Evolutionary conservation across 139 green algal species (phyloP), one percentile per base, ranked within the genome.

Genomic region (Chlamydomonas urium): DNA sequence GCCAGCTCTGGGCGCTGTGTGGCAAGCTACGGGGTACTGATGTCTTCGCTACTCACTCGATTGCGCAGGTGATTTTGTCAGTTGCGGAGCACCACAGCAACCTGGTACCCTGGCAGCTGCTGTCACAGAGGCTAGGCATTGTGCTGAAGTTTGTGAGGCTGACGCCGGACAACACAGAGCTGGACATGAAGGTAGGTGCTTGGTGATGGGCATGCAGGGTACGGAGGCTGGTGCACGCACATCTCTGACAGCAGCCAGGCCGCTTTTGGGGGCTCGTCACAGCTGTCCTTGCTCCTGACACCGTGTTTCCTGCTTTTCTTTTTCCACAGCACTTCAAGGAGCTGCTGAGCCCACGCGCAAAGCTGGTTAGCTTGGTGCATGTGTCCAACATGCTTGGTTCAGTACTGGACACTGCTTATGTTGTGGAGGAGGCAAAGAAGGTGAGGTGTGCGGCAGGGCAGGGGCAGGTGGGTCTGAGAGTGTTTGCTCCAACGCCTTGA

Each of bases 31-130:
- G n/a, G n/a, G n/a, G n/a, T n/a, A n/a, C n/a, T n/a, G n/a, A n/a
- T n/a, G n/a, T n/a, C 42, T 24, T 50, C 36, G 10, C 36, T 47
- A 31, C 53, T 26, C 26, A 33, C 53, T 63, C 6, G 17, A 31
- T 32, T 63, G 14, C n/a, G n/a, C 63, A 96, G 89, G 89, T 98
- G 35, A 78, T 98, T n/a, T 42, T 93, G 26, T 93, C 86, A 5
- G 93, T 98, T 3, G 91, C 93, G 47, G 96, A 99, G 89, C 94
- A 98, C 79, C 96, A 99, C 85, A 92, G 82, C 87, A 99, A 98
- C 79, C 67, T 99, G 35, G 94, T 99, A 36, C 96, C 95, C 4
- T 99, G 96, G 96, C 96, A 99, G 86, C 57, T 99, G 47, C 65
- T 98, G 60, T 87, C 88, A 21, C 50, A 91, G 72, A 79, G 79